Evolutionary conservation across 352 stramenopile genomes (phyloP).

Genomic region (Thalassiosira livingstoniorum): DNA sequence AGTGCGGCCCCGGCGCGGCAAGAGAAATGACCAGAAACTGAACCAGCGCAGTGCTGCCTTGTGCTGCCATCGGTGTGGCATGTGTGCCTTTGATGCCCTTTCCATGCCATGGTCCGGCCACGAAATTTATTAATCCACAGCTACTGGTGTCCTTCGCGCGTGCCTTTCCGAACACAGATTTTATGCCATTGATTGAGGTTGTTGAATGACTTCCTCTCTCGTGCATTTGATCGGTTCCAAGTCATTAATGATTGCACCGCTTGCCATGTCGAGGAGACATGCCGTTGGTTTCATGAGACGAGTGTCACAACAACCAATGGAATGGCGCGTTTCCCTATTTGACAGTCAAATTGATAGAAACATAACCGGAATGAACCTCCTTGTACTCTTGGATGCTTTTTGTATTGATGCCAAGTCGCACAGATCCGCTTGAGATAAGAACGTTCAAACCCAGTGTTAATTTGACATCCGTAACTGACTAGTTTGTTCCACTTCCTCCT

Average conservation of each 20-base stretch:
- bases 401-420: slow-evolving; percentile 68
- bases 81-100: too few species aligned
- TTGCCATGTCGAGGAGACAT: slow-evolving; percentile 92
- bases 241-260: slow-evolving; percentile 92
- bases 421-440: slow-evolving; percentile 74
- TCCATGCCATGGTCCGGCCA: too few species aligned
- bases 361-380: slow-evolving; percentile 77
- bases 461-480: slow-evolving; percentile 77
- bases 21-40: too few species aligned
- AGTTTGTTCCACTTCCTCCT: slow-evolving; percentile 81
- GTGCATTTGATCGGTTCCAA: slow-evolving; percentile 89
- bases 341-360: slow-evolving; percentile 83
- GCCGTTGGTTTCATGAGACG: slow-evolving; percentile 91
- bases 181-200: too few species aligned
- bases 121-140: too few species aligned
- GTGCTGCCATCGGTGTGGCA: too few species aligned
- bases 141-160: too few species aligned
- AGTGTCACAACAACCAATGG: slow-evolving; percentile 75
- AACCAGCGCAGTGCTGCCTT: too few species aligned
- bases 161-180: too few species aligned
- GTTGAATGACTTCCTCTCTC: slow-evolving; percentile 87
- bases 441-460: slow-evolving; percentile 82
- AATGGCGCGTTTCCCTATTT: slow-evolving; percentile 86
- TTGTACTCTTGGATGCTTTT: slow-evolving; percentile 63
- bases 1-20: too few species aligned